Base-by-base conservation (phyloP, 2,329 filamentous ascomycete genomes). In the Graphilbum ipis-grandicollis region DNA sequence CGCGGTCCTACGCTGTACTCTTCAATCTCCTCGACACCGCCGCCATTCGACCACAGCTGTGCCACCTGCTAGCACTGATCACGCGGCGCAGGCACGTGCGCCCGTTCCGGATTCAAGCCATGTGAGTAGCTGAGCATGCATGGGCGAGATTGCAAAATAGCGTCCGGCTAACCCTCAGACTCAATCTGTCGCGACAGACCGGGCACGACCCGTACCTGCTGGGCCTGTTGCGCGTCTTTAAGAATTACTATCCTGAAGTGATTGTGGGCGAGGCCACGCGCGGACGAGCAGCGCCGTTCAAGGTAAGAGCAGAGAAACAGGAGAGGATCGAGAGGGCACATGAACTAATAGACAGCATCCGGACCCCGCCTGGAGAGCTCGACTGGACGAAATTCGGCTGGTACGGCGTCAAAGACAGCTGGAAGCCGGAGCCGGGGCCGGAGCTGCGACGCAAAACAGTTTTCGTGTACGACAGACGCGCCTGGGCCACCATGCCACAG, bases 221-320 rank as follows among this genome's bases (percentile, higher is more conserved):
- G 28, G 80, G 80, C 3, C 62, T 93, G 15, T 60, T 92, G 35
- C 71, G 79, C 38, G 73, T 88, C n/a, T 92, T 78, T 59, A 90
- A 90, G 51, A 83, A 88, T 52, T 92, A 88, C 54, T 92, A 88
- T 48, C 83, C 84, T 0, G 83, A 93, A 52, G 82, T 92, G 38
- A 82, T 92, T 41, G 68, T 88, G 13, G 80, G 78, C 18, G 77
- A 79, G 44, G 62, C 70, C 4, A 68, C 72, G 22, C 62, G 63
- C 37, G 71, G 71, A 28, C 66, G 68, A 41, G 71, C 72, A 1
- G 68, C 70, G 4, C 63, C 71, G 1, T 78, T 78, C 52, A 75
- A 71, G 53, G 68, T 70, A 50, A 26, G 46, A 17, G n/a, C n/a
- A n/a, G n/a, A 28, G 26, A 13, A 13, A 28, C 13, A 19, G 7